A percentile compares a stretch with the other conserved stretches of the same genome.
Conservation (phyloP, 306 rosid genomes). For the Astragalus membranaceus region DNA sequence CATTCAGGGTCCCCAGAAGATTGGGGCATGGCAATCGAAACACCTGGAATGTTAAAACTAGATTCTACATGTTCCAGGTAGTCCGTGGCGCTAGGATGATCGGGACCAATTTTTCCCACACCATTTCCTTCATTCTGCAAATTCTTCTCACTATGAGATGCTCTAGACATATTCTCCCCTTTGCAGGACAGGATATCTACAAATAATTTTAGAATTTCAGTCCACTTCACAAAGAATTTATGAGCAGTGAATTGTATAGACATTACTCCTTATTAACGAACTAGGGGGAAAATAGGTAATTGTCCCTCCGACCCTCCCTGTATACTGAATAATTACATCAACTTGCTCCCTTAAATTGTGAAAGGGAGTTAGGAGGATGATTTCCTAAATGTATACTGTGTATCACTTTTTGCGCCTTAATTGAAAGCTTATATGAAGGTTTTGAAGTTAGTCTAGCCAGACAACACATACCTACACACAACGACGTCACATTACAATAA, state of each 20-base stretch:
- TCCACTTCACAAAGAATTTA: constrained; percentile 10
- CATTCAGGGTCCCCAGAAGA: constrained; percentile 66
- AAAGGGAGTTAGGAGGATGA: not conserved
- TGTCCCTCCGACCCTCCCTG: not conserved
- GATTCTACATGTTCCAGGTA: constrained; percentile 67
- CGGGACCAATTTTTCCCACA: constrained; percentile 40
- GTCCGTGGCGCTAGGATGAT: constrained; percentile 42
- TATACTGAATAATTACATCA: not conserved
- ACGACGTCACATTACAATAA: not conserved
- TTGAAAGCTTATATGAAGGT: not conserved
- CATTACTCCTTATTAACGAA: not conserved
- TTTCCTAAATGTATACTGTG: not conserved
- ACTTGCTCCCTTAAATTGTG: not conserved
- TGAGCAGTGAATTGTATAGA: not conserved
- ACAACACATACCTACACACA: not conserved
- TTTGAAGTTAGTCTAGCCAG: not conserved
- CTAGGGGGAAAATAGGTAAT: not conserved
- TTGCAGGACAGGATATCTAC: constrained; percentile 46
- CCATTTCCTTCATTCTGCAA: constrained; percentile 45
- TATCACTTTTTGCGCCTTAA: not conserved
- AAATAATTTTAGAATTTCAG: constrained; percentile 30
- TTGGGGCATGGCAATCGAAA: constrained; percentile 67
- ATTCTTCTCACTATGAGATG: constrained; percentile 39
- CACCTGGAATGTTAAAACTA: constrained; percentile 63
- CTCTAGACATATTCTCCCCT: constrained; percentile 46